Evolutionary conservation across 441 rosid genomes (phyloP), one percentile per base, ranked within the genome.

Genomic region (Viola pubescens): DNA sequence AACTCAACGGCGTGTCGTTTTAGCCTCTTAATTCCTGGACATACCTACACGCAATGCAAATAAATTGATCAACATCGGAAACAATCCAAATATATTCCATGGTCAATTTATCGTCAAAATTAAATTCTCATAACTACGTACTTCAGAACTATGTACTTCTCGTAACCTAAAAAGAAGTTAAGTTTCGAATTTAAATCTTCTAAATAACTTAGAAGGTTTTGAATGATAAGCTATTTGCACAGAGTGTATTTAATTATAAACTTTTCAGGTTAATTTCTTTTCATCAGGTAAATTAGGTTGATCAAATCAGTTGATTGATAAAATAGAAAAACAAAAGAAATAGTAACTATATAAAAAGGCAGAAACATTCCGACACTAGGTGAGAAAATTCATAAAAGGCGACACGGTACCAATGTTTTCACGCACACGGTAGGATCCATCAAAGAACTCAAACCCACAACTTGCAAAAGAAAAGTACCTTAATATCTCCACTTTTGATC

Each of bases 401-500:
- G 26, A 43, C 38, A 9, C 45, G 3, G 1, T 58, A 42, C 62
- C 13, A 56, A 47, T 16, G 54, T 50, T 48, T 63, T 37, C 9
- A 9, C 34, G 57, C 43, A 9, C 14, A 57, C 38, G 48, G 56
- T 39, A 56, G 12, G 54, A 63, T 65, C 63, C 77, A 73, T 62
- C 62, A 34, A 60, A 62, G 37, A 45, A 26, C 50, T 54, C 10
- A 16, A 1, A 34, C 6, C 40, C 59, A 56, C 41, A 52, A 52
- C 68, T 39, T 56, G 70, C 63, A 19, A 45, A 42, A 38, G 9
- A 58, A 37, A 14, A 81, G 77, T 59, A 83, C 97, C 96, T 90
- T 81, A 71, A 90, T 74, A 55, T 81, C 66, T 9, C 97, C 96
- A 63, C 73, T 84, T 72, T 74, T 79, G 75, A 90, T 90, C 73